Evolutionary conservation across 2,329 filamentous ascomycete genomes (phyloP).

Genomic region (Xylaria sp.): DNA sequence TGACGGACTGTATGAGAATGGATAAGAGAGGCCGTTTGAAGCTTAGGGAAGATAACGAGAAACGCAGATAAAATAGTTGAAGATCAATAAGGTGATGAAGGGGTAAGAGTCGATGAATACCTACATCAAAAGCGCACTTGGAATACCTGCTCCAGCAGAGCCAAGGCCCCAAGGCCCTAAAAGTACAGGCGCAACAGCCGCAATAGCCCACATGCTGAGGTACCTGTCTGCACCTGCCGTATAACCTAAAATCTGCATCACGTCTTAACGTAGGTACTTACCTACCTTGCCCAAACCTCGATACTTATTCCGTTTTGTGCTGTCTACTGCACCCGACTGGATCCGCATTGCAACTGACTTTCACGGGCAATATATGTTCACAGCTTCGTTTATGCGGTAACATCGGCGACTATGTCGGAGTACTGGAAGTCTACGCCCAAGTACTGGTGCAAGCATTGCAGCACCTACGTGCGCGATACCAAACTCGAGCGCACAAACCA

Average conservation of each 20-base stretch:
- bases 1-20: background rate
- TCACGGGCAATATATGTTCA: background rate
- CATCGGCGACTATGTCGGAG: slow-evolving; percentile 76
- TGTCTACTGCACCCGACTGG: background rate
- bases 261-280: background rate
- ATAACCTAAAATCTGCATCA: slow-evolving; percentile 3
- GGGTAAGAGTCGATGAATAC: background rate
- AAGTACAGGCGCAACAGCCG: background rate
- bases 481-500: slow-evolving; percentile 89
- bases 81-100: background rate
- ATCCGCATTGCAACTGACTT: background rate
- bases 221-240: background rate
- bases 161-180: background rate
- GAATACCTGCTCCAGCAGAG: background rate
- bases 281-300: background rate
- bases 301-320: background rate
- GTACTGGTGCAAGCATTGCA: slow-evolving; percentile 99
- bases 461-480: slow-evolving; percentile 89
- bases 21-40: background rate
- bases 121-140: background rate
- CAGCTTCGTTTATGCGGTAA: background rate
- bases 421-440: slow-evolving; percentile 99
- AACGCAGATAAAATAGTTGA: background rate
- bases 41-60: background rate
- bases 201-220: background rate